Conservation (phyloP, 495 filamentous ascomycete species). For the Pseudoneurospora amorphoporcata region DNA sequence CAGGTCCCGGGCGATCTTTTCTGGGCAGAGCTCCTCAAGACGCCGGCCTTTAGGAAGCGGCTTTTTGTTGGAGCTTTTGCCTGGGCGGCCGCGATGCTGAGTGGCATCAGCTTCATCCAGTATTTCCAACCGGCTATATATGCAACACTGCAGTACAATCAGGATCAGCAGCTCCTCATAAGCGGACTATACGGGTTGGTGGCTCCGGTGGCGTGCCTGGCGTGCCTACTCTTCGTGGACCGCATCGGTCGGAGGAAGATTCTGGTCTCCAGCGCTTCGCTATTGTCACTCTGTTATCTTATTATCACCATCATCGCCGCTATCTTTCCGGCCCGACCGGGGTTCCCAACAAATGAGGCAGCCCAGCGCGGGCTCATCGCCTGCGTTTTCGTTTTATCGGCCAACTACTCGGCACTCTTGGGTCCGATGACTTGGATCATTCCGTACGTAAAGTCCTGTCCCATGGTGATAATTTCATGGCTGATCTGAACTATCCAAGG, state of each 20-base stretch:
- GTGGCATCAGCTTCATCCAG: slow-evolving; percentile 44
- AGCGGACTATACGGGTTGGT: slow-evolving; percentile 43
- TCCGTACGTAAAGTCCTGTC: slow-evolving; percentile 14
- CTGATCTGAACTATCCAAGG: slow-evolving; percentile 1
- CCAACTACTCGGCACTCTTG: slow-evolving; percentile 43
- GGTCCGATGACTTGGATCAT: slow-evolving; percentile 49
- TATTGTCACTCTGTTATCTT: slow-evolving; percentile 31
- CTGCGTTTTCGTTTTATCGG: slow-evolving; percentile 48
- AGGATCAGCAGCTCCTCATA: slow-evolving; percentile 39
- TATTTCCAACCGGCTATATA: slow-evolving; percentile 42
- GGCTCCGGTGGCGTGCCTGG: slow-evolving; percentile 39
- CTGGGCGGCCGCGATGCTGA: slow-evolving; percentile 43
- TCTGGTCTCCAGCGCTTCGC: slow-evolving; percentile 39
- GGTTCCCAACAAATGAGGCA: slow-evolving; percentile 23
- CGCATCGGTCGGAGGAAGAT: slow-evolving; percentile 41
- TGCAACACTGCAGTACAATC: slow-evolving; percentile 35
- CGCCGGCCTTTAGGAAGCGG: slow-evolving; percentile 35
- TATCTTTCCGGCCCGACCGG: slow-evolving; percentile 31
- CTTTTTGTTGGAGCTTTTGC: slow-evolving; percentile 43
- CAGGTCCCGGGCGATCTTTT: slow-evolving; percentile 22
- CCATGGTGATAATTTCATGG: neutral
- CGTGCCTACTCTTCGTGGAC: slow-evolving; percentile 44
- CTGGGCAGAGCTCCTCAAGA: slow-evolving; percentile 37
- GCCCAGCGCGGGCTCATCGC: slow-evolving; percentile 43
- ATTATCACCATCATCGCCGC: slow-evolving; percentile 43